phyloP scores from a whole-genome alignment of 1,284 basidiomycete genomes.

The Stereum hirsutum region DNA sequence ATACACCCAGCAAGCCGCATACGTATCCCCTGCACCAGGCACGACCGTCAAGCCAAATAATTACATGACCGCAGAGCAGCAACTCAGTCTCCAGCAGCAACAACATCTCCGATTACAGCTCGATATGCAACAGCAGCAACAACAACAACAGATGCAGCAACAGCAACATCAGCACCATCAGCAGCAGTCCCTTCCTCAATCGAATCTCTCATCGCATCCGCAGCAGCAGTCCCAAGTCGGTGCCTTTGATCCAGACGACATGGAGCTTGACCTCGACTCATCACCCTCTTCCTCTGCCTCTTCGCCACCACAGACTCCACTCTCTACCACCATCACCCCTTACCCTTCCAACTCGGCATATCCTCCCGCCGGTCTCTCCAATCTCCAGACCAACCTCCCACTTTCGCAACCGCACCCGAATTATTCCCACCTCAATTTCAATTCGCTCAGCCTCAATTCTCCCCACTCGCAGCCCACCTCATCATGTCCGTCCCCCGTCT shows the following conservation, averaged over 20 bases:
- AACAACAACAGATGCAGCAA: slow-evolving; percentile 1
- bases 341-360: slow-evolving; percentile 17
- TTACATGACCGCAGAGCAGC: too few species aligned
- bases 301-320: slow-evolving; percentile 27
- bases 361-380: too few species aligned
- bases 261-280: slow-evolving; percentile 65
- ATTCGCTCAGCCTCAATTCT: slow-evolving; percentile 8
- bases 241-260: slow-evolving; percentile 67
- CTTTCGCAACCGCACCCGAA: slow-evolving; percentile 16
- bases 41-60: slow-evolving; percentile 30
- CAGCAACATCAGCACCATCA: slow-evolving; percentile 14
- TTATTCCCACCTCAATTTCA: too few species aligned
- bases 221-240: slow-evolving; percentile 17
- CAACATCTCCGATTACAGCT: not conserved
- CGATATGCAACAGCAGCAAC: slow-evolving; percentile 7
- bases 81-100: too few species aligned
- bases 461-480: slow-evolving; percentile 17
- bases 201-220: slow-evolving; percentile 6
- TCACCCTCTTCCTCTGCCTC: slow-evolving; percentile 26
- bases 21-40: slow-evolving; percentile 21
- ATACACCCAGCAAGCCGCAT: slow-evolving; percentile 25
- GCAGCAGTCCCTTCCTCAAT: too few species aligned
- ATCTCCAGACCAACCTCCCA: slow-evolving; percentile 8
- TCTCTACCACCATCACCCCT: slow-evolving; percentile 34
- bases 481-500: slow-evolving; percentile 25